Base-by-base conservation (phyloP, 2,329 filamentous ascomycete species). In the Ophiostoma triangulosporum region DNA sequence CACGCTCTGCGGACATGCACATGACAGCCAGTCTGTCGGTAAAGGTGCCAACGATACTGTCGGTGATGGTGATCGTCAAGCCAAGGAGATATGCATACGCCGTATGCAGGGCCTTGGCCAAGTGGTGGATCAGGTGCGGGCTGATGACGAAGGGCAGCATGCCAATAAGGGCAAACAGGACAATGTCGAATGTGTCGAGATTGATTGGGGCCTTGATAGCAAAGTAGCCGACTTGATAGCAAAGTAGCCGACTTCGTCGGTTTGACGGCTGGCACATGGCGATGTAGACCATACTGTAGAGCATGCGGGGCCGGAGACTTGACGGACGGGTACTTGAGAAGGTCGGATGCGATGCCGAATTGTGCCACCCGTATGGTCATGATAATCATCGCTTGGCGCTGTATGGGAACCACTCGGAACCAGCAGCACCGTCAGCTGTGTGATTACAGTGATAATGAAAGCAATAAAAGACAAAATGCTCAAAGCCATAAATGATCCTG, bases 321-420 rank as follows among this genome's bases (percentile, higher is more conserved):
- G 1, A 81, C 81, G 1, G 76, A 73, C 0, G 84, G 86, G 58
- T 89, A 90, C 64, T 89, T 84, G 0, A 84, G 85, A 80, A 90
- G 83, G 20, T 54, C 26, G 7, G 52, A 45, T 3, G 27, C 52
- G n/a, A 54, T 46, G 22, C 52, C 52, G 14, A n/a, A n/a, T n/a
- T n/a, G n/a, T n/a, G n/a, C n/a, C n/a, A n/a, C n/a, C n/a, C n/a
- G n/a, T n/a, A n/a, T n/a, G n/a, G n/a, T n/a, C n/a, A n/a, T n/a
- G 8, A 88, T 72, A 33, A 83, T 77, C 26, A 80, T 77, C 2
- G 84, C 83, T n/a, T 83, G 78, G 35, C 79, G 76, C 26, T 80
- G 69, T 0, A 77, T 73, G 0, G 85, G 84, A 0, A 85, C 84
- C 17, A 88, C 79, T 61, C 1, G 83, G 83, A 0, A 88, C 84